Conservation (phyloP, 73 alveolate species). For the Paramecium bursaria region DNA sequence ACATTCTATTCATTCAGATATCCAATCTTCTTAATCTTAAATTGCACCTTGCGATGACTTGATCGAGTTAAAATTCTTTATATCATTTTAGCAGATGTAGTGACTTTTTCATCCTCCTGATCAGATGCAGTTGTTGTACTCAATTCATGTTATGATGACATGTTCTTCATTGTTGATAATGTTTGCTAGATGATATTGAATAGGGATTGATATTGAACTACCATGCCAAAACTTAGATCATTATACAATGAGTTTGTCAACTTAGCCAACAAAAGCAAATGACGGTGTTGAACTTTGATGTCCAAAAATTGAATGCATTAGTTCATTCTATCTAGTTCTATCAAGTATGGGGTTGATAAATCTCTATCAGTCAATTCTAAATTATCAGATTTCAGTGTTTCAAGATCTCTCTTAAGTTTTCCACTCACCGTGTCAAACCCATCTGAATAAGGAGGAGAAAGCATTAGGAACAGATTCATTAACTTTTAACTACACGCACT, state of each 20-base stretch:
- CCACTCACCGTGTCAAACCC: conserved; percentile 37
- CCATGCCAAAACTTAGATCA: conserved; percentile 43
- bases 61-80: conserved; percentile 28
- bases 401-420: neutral
- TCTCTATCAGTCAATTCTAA: no score
- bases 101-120: conserved; percentile 53
- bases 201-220: conserved; percentile 26
- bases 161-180: neutral
- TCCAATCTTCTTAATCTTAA: conserved; percentile 36
- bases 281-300: conserved; percentile 10
- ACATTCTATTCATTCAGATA: conserved; percentile 21
- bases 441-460: neutral
- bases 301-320: conserved; percentile 4
- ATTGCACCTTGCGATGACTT: conserved; percentile 5
- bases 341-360: neutral
- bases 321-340: conserved; percentile 50
- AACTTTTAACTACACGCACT: neutral
- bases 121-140: conserved; percentile 62
- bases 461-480: neutral
- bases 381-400: neutral
- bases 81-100: conserved; percentile 43
- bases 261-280: conserved; percentile 10
- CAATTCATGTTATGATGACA: conserved; percentile 48
- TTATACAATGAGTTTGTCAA: conserved; percentile 2
- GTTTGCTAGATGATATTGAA: conserved; percentile 1